Evolutionary conservation across 129 eudicot genomes (phyloP).

Genomic region (Deinandra increscens): DNA sequence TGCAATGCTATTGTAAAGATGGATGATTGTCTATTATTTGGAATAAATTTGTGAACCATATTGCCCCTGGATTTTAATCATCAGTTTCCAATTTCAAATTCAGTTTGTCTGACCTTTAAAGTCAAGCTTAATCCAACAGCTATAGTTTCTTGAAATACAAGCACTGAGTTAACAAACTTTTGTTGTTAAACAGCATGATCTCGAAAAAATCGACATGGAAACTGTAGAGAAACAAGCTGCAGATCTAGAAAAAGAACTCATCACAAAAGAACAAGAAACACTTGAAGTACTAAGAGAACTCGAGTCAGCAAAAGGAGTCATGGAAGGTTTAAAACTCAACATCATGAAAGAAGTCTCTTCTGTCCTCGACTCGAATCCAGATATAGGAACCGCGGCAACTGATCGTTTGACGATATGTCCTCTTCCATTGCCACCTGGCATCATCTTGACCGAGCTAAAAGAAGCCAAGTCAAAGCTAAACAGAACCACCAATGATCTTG

Average conservation of each 20-base stretch:
- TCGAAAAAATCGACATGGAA: conserved; percentile 43
- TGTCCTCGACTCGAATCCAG: conserved; percentile 21
- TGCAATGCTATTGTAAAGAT: too few species aligned
- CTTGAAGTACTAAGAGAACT: conserved; percentile 61
- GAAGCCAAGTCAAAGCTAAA: conserved; percentile 60
- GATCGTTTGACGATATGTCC: conserved; percentile 35
- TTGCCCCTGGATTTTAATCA: too few species aligned
- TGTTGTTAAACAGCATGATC: conserved; percentile 44
- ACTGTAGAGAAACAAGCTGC: conserved; percentile 66
- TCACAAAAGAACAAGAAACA: conserved; percentile 66
- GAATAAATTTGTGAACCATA: too few species aligned
- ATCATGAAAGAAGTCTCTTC: conserved; percentile 49
- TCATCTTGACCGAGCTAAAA: conserved; percentile 55
- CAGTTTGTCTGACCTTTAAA: not conserved
- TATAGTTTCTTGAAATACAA: not conserved
- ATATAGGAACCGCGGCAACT: conserved; percentile 24
- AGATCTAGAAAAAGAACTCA: conserved; percentile 59
- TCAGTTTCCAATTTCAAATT: too few species aligned
- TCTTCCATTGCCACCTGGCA: conserved; percentile 46
- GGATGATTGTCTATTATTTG: too few species aligned
- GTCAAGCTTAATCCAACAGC: not conserved
- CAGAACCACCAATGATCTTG: conserved; percentile 57
- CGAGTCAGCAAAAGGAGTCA: conserved; percentile 54
- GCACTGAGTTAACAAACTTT: not conserved
- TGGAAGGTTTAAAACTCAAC: conserved; percentile 62